phyloP scores from a whole-genome alignment of 1,139 yeast genomes.

The Blastobotrys arbuscula region DNA sequence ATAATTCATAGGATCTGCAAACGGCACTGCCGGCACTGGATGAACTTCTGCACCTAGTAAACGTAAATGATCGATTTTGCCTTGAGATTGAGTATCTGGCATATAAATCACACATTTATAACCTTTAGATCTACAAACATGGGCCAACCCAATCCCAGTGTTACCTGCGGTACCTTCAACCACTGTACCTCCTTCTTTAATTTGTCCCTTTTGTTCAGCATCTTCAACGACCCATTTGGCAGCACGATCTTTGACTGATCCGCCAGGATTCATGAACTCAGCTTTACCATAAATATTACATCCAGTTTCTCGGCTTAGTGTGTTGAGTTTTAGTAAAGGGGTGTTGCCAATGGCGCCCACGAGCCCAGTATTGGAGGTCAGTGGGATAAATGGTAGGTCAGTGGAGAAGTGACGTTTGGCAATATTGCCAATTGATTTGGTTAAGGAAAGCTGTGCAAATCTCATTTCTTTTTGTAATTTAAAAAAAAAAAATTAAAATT shows the following conservation, averaged over 20 bases:
- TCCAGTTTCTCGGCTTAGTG: slow-evolving; percentile 55
- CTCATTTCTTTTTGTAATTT: too few relatives aligned
- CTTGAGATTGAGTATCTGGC: slow-evolving; percentile 83
- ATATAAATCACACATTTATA: slow-evolving; percentile 80
- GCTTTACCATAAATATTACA: slow-evolving; percentile 84
- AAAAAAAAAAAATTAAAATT: too few relatives aligned
- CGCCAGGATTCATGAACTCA: slow-evolving; percentile 93
- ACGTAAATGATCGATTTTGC: slow-evolving; percentile 66
- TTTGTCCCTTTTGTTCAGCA: slow-evolving; percentile 67
- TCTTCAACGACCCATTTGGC: slow-evolving; percentile 72
- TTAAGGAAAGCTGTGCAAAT: too few relatives aligned
- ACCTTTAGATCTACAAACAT: slow-evolving; percentile 77
- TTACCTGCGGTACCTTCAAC: slow-evolving; percentile 75
- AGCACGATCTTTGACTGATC: slow-evolving; percentile 88
- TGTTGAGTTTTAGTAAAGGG: slow-evolving; percentile 64
- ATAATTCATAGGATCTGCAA: slow-evolving; percentile 72
- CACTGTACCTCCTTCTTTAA: slow-evolving; percentile 65
- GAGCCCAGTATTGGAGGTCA: slow-evolving; percentile 57
- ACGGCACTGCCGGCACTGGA: slow-evolving; percentile 89
- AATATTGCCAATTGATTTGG: neutral
- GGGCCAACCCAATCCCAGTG: slow-evolving; percentile 89
- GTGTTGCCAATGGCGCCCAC: slow-evolving; percentile 84
- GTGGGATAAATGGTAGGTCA: slow-evolving; percentile 49
- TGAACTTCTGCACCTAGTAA: slow-evolving; percentile 78
- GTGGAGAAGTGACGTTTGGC: neutral